A percentile compares a stretch with the other conserved stretches of the same genome.
Conservation (phyloP, 768 basidiomycete genomes). For the Rhizopogon vinicolor region DNA sequence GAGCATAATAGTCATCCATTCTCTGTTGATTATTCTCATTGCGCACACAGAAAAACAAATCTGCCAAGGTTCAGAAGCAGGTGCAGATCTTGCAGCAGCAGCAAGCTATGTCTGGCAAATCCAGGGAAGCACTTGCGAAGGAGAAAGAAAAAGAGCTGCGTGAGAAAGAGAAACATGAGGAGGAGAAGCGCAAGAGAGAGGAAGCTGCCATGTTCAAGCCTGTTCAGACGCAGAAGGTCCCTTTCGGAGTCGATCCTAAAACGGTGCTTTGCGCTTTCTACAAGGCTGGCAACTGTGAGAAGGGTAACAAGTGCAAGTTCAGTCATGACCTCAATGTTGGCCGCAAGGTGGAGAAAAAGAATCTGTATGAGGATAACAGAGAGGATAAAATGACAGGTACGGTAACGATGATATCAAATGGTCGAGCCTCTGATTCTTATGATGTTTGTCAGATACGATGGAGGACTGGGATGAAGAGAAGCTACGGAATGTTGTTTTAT, state of each 20-base stretch:
- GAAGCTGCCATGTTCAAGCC: slow-evolving; percentile 81
- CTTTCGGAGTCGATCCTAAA: slow-evolving; percentile 96
- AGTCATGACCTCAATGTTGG: slow-evolving; percentile 89
- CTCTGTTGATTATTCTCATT: slow-evolving; percentile 2
- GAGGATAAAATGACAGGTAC: slow-evolving; percentile 75
- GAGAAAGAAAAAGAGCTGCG: slow-evolving; percentile 80
- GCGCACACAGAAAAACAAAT: slow-evolving; percentile 82
- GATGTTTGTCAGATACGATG: slow-evolving; percentile 74
- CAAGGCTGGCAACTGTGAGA: slow-evolving; percentile 91
- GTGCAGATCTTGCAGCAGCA: slow-evolving; percentile 80
- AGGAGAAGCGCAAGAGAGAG: slow-evolving; percentile 81
- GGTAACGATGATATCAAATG: slow-evolving; percentile 11
- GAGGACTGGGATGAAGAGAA: slow-evolving; percentile 97
- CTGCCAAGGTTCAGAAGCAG: slow-evolving; percentile 85
- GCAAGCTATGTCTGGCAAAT: slow-evolving; percentile 71
- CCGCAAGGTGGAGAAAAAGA: slow-evolving; percentile 92
- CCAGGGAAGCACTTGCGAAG: slow-evolving; percentile 72
- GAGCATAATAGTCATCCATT: slow-evolving; percentile 22
- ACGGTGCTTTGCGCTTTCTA: slow-evolving; percentile 88
- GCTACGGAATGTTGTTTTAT: slow-evolving; percentile 78
- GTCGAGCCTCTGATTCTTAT: neutral
- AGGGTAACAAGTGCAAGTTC: slow-evolving; percentile 95
- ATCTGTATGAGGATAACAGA: slow-evolving; percentile 84
- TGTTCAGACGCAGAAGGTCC: slow-evolving; percentile 78
- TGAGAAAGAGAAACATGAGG: slow-evolving; percentile 71